Evolutionary conservation across 2,329 filamentous ascomycete genomes (phyloP), one percentile per base, ranked within the genome.

Genomic region (Sclerotinia sclerotiorum): DNA sequence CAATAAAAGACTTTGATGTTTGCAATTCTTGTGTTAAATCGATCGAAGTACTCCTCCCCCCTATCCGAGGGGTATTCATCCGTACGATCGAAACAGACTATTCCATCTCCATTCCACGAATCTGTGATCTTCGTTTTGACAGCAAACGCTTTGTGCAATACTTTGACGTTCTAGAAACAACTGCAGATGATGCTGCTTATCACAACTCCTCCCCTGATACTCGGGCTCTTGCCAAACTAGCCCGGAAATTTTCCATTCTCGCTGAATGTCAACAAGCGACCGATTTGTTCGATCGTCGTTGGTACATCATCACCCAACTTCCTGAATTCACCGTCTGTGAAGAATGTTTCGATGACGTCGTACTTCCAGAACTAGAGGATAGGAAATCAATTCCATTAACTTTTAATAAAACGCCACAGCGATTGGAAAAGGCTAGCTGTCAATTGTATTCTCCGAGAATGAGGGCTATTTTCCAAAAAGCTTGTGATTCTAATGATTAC

Each of bases 281-380:
- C 42, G 78, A 82, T 6, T 82, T 87, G 0, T 83, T 93, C 72
- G 80, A 90, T 11, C 81, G 81, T 62, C 81, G 84, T 51, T 97
- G 94, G 94, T 89, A 96, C 78, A 88, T 86, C 67, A 92, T 96
- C 78, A 87, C 90, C 0, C 83, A 86, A 19, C 81, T 96, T 0
- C 91, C 90, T 0, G 86, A 93, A 60, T 87, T 97, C 74, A 93
- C 90, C 0, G 89, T 97, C 5, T 98, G 94, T 79, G 88, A 91
- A 72, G 92, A 94, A 78, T 98, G 94, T 78, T 97, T 91, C 77
- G 86, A 92, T 21, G 88, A 92, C 29, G 85, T 92, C 0, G 87
- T 97, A n/a, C 87, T 85, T 79, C 93, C 93, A 0, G 82, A 87
- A 63, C 79, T 89, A 1, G 81, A 84, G 42, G 81, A 83, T 4